A percentile compares a stretch with the other conserved stretches of the same genome.
These are phyloP conservation scores for Leccinum rimulosum DNA, from an alignment of 768 basidiomycete species.

Conservation along the genomic window DNA sequence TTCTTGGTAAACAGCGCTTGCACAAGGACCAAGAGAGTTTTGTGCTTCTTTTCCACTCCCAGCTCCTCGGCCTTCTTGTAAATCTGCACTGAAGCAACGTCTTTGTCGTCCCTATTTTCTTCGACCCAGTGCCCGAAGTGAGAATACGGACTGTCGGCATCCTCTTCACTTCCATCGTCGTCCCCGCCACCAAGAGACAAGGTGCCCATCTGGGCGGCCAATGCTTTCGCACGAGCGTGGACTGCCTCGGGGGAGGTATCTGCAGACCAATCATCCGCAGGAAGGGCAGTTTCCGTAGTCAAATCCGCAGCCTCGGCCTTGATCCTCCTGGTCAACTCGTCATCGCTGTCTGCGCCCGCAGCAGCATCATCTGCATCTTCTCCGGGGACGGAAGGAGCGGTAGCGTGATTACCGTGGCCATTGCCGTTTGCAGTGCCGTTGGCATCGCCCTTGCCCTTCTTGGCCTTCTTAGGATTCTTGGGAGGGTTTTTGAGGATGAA, in stretches of 20 bases:
- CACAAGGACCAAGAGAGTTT: conserved; percentile 76
- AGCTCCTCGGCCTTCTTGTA: conserved; percentile 89
- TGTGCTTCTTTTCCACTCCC: conserved; percentile 94
- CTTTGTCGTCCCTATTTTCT: conserved; percentile 52
- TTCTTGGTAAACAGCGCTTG: conserved; percentile 81
- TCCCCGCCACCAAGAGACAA: conserved; percentile 53
- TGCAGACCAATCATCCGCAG: conserved; percentile 85
- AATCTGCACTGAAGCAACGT: conserved; percentile 52
- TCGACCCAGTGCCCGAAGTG: conserved; percentile 83
- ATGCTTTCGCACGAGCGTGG: conserved; percentile 71
- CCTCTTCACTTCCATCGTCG: conserved; percentile 90
- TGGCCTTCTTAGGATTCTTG: conserved; percentile 74
- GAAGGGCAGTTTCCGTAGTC: conserved; percentile 56
- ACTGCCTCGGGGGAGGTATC: conserved; percentile 91
- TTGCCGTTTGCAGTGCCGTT: conserved; percentile 52
- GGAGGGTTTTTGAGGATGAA: conserved; percentile 99
- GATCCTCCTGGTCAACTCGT: conserved; percentile 87
- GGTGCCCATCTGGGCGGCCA: conserved; percentile 58
- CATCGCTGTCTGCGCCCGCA: conserved; percentile 71
- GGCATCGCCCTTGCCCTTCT: conserved; percentile 50
- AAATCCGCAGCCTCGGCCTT: conserved; percentile 85
- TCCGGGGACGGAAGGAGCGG: conserved; percentile 36
- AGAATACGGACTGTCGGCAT: conserved; percentile 80
- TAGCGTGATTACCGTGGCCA: conserved; percentile 43
- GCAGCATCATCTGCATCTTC: conserved; percentile 42